phyloP scores from a whole-genome alignment of 306 rosid species.

The Prunus campanulata region DNA sequence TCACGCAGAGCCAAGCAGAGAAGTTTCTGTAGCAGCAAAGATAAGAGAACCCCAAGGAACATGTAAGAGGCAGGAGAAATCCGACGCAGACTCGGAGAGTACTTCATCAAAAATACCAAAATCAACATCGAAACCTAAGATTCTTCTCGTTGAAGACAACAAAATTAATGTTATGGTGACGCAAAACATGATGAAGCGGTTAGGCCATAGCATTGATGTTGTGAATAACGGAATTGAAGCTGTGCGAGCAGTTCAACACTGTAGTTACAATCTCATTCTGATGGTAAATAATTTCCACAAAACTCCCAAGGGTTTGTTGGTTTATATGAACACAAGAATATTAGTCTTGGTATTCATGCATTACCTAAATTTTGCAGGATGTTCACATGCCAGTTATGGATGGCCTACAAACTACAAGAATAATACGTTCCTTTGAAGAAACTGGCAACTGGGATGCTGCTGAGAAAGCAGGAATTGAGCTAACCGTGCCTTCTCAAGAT shows the following conservation, averaged over 20 bases:
- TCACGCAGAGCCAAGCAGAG: constrained; percentile 26
- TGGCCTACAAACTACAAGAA: constrained; percentile 84
- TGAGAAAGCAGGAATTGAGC: constrained; percentile 59
- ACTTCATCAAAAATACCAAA: constrained; percentile 32
- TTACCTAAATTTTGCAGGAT: constrained; percentile 50
- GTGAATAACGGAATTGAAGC: constrained; percentile 90
- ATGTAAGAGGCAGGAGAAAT: constrained; percentile 39
- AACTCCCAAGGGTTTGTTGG: background rate
- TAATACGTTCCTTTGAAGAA: constrained; percentile 88
- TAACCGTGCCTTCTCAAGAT: constrained; percentile 22
- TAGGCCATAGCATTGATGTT: constrained; percentile 80
- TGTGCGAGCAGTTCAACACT: constrained; percentile 59
- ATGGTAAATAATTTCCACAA: constrained; percentile 54
- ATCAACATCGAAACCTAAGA: constrained; percentile 46
- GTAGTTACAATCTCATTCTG: constrained; percentile 61
- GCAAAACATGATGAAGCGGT: constrained; percentile 83
- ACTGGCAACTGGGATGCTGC: constrained; percentile 88
- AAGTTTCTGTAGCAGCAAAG: constrained; percentile 26
- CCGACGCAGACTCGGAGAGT: constrained; percentile 28
- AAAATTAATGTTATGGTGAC: constrained; percentile 92
- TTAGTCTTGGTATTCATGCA: constrained; percentile 1
- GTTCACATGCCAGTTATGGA: constrained; percentile 93
- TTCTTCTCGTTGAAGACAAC: constrained; percentile 94
- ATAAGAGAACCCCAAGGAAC: constrained; percentile 33
- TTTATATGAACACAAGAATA: background rate